These are phyloP conservation scores for Vigna radiata DNA, from an alignment of 306 rosid genomes.

Conservation along the genomic window DNA sequence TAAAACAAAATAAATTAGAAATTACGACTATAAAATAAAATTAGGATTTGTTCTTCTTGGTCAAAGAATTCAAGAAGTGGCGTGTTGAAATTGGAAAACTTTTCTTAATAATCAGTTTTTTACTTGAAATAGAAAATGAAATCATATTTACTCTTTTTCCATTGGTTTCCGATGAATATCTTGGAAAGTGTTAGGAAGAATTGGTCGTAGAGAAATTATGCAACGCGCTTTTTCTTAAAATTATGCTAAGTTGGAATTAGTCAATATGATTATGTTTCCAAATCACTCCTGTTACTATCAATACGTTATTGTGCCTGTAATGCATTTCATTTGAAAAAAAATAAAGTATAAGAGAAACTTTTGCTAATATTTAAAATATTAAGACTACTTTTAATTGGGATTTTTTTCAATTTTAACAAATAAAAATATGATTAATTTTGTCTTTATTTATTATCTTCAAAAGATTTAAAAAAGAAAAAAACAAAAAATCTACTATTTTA, in stretches of 20 bases:
- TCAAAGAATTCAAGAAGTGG: conserved; percentile 19
- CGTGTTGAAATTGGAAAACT: conserved; percentile 9
- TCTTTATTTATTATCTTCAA: too few species aligned
- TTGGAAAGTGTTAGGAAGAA: conserved; percentile 32
- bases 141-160: neutral
- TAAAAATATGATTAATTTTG: too few species aligned
- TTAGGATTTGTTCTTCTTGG: neutral
- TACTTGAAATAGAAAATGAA: conserved; percentile 10
- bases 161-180: neutral
- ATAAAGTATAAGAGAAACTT: too few species aligned
- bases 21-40: too few species aligned
- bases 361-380: too few species aligned
- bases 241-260: neutral
- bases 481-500: too few species aligned
- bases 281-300: neutral
- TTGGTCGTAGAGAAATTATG: conserved; percentile 23
- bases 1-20: too few species aligned
- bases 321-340: neutral
- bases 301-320: neutral
- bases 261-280: conserved; percentile 18
- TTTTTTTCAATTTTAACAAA: too few species aligned
- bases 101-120: conserved; percentile 6
- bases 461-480: too few species aligned
- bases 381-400: too few species aligned
- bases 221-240: conserved; percentile 48